A percentile compares a stretch with the other conserved stretches of the same genome.
Evolutionary conservation across 169 alveolate genomes (phyloP).

Genomic region (Plasmodium knowlesi): DNA sequence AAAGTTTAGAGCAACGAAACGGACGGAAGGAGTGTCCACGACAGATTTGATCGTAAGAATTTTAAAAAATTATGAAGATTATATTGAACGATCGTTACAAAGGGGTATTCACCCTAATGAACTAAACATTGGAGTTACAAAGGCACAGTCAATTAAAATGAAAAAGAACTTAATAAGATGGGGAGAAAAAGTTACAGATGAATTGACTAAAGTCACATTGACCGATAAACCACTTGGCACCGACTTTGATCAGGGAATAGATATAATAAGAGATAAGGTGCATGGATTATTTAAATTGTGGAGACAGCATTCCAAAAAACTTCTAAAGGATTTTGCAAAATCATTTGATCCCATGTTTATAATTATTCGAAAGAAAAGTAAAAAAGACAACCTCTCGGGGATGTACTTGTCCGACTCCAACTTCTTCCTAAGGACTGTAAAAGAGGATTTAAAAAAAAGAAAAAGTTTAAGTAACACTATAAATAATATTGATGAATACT

Average conservation of each 20-base stretch:
- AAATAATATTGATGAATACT: conserved; percentile 66
- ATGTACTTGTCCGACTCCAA: conserved; percentile 65
- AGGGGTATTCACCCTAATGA: conserved; percentile 95
- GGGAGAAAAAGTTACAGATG: conserved; percentile 90
- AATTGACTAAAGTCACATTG: conserved; percentile 88
- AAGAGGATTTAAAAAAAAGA: conserved; percentile 21
- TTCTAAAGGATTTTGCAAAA: conserved; percentile 76
- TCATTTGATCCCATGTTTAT: conserved; percentile 71
- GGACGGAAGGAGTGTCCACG: conserved; percentile 98
- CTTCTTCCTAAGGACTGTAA: conserved; percentile 13
- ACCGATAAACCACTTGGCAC: conserved; percentile 87
- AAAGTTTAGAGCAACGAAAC: conserved; percentile 92
- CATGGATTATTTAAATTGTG: conserved; percentile 78
- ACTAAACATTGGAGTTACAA: conserved; percentile 92
- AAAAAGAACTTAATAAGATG: conserved; percentile 89
- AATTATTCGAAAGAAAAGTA: conserved; percentile 48
- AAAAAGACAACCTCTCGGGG: conserved; percentile 18
- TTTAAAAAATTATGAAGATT: conserved; percentile 95
- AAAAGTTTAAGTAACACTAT: conserved; percentile 41
- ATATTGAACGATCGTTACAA: conserved; percentile 92
- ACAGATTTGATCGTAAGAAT: conserved; percentile 95
- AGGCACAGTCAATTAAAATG: conserved; percentile 91
- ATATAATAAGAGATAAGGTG: conserved; percentile 77
- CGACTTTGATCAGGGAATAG: conserved; percentile 81
- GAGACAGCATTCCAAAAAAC: conserved; percentile 72